Base-by-base conservation (phyloP, 2,329 filamentous ascomycete genomes). In the Xylariaceae sp. region DNA sequence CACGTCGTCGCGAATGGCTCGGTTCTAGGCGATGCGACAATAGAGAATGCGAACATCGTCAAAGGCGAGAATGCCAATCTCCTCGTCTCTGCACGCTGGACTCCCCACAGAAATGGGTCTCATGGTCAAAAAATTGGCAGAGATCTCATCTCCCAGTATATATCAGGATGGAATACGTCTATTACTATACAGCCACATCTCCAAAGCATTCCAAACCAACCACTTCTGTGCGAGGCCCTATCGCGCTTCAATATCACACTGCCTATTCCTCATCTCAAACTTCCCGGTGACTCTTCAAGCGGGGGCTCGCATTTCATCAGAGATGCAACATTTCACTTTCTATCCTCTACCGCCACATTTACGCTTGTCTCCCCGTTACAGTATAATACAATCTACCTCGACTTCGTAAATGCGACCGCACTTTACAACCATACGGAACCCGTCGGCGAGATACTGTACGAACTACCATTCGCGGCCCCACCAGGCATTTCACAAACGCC, bases 311-410 rank as follows among this genome's bases (percentile, higher is more conserved):
- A 84, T 58, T 97, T 97, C 68, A 90, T 99, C 61, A 82, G 87
- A 66, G 86, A 90, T 61, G 89, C 92, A 11, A 93, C 86, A 6
- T 86, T 99, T 71, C 91, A 97, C 71, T 71, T 97, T 47, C 79
- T 94, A 57, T 88, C 89, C 14, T 96, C 90, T 0, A 91, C 90
- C 0, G 93, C 93, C 3, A 84, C 87, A 1, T 97, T 99, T 69
- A 85, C 82, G 0, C 78, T 97, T 18, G 79, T 86, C 38, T 97
- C 92, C 0, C 94, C 94, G 0, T 75, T 97, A 9, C 72, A 76
- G 39, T 75, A 84, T 52, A 88, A 88, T 47, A 90, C 84, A 1
- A 71, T 97, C 16, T 88, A 84, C 61, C 81, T 99, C 56, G 89
- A 90, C 36, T 79, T 77, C 46, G 81, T 97, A 62, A 87, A 96